Base-by-base conservation (phyloP, 106 monocot genomes). In the Platanthera zijinensis region DNA sequence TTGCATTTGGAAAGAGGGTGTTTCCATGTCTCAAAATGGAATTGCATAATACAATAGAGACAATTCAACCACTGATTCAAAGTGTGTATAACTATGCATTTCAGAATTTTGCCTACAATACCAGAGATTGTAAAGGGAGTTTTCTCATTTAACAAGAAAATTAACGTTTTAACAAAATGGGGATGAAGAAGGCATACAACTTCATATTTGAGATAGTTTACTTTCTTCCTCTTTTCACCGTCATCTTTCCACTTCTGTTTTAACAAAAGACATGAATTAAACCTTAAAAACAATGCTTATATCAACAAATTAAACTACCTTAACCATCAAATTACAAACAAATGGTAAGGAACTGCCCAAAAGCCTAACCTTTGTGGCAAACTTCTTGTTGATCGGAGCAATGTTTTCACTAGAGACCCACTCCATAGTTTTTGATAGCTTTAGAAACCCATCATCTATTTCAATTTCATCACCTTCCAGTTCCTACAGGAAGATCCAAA, bases 171-270 rank as follows among this genome's bases (percentile, higher is more conserved):
- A 70, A 70, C 17, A 69, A 48, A 49, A 69, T 10, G 18, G 61
- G 7, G 48, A 66, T 25, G 62, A 48, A 3, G 67, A 48, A 76
- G 77, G 68, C 84, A 70, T 87, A 96, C 96, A 76, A 89, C 89
- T 80, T 85, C 90, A 84, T 96, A 96, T 83, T 81, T 79, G 28
- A 96, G 79, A 82, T 93, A 72, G 77, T 91, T 93, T 73, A 96
- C 78, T 76, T 90, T 85, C 89, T 83, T 96, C 76, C 85, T 79
- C 75, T 84, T 89, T 30, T 93, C 89, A 73, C 89, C 84, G 17
- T 96, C 85, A 78, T 90, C 78, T 84, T 83, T 81, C 84, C 85
- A 68, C 56, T 89, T 85, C 92, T 96, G 92, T 74, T 71, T 89
- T 54, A 50, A 77, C 56, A 78, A 7, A 30, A 30, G 1, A 59